Evolutionary conservation across 2,329 filamentous ascomycete species (phyloP).

Genomic region (Diplodia seriata): DNA sequence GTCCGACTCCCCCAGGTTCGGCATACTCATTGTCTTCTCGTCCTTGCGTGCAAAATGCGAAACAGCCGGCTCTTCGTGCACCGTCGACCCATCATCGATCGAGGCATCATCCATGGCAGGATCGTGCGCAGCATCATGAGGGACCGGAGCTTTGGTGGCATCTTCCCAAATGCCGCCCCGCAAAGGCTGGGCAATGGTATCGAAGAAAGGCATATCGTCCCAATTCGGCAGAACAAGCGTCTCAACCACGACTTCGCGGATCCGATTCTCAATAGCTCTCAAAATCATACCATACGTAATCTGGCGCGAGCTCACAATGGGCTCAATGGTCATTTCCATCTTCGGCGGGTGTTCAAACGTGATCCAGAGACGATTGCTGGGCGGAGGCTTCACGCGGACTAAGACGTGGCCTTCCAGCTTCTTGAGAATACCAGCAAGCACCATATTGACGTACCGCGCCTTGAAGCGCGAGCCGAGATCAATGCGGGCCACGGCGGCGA

Average conservation of each 20-base stretch:
- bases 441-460: constrained; percentile 83
- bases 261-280: constrained; percentile 90
- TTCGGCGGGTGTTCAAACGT: constrained; percentile 93
- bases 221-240: constrained; percentile 92
- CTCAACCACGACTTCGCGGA: constrained; percentile 92
- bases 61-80: neutral
- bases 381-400: constrained; percentile 89
- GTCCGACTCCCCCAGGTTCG: constrained; percentile 34
- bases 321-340: constrained; percentile 92
- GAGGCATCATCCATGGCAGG: constrained; percentile 38
- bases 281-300: constrained; percentile 94
- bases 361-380: constrained; percentile 95
- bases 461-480: constrained; percentile 91
- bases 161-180: constrained; percentile 80
- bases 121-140: constrained; percentile 35
- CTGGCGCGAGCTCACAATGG: constrained; percentile 91
- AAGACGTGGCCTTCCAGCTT: constrained; percentile 84
- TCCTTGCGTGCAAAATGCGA: constrained; percentile 15
- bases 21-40: constrained; percentile 39
- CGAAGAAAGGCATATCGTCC: constrained; percentile 93
- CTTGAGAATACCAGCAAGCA: constrained; percentile 84
- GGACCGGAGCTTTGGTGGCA: constrained; percentile 41
- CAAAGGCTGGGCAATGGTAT: constrained; percentile 77
- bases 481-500: constrained; percentile 90
- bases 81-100: neutral